A percentile compares a stretch with the other conserved stretches of the same genome.
Evolutionary conservation across 2,329 filamentous ascomycete genomes (phyloP).

Genomic region (Trichophyton benhamiae): DNA sequence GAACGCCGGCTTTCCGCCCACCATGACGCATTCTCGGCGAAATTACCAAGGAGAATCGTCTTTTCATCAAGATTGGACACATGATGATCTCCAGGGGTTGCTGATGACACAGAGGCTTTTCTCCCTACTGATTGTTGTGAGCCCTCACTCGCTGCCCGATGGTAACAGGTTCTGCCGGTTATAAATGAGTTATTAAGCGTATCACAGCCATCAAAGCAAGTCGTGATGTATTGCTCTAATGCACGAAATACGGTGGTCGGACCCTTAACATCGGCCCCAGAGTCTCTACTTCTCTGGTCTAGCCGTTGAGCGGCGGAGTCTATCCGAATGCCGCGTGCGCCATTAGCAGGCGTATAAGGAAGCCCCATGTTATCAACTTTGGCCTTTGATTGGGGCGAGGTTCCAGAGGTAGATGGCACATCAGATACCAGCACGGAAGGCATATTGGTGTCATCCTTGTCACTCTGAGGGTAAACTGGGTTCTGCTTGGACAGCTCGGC

Average conservation of each 20-base stretch:
- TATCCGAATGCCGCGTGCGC: neutral
- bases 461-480: neutral
- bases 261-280: slow-evolving; percentile 10
- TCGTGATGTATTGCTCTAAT: slow-evolving; percentile 64
- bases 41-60: slow-evolving; percentile 57
- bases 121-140: slow-evolving; percentile 20
- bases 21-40: slow-evolving; percentile 72
- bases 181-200: slow-evolving; percentile 68
- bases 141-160: slow-evolving; percentile 35
- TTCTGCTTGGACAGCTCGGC: neutral
- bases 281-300: neutral
- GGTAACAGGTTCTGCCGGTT: slow-evolving; percentile 34
- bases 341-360: neutral
- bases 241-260: slow-evolving; percentile 50
- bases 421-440: neutral
- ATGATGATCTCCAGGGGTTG: slow-evolving; percentile 18
- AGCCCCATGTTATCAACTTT: neutral
- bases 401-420: neutral
- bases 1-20: slow-evolving; percentile 53
- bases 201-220: slow-evolving; percentile 55
- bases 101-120: neutral
- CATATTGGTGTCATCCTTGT: neutral
- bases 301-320: neutral
- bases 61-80: slow-evolving; percentile 61
- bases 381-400: neutral